phyloP scores from a whole-genome alignment of 2,329 filamentous ascomycete species.

The Alternaria ventricosa region DNA sequence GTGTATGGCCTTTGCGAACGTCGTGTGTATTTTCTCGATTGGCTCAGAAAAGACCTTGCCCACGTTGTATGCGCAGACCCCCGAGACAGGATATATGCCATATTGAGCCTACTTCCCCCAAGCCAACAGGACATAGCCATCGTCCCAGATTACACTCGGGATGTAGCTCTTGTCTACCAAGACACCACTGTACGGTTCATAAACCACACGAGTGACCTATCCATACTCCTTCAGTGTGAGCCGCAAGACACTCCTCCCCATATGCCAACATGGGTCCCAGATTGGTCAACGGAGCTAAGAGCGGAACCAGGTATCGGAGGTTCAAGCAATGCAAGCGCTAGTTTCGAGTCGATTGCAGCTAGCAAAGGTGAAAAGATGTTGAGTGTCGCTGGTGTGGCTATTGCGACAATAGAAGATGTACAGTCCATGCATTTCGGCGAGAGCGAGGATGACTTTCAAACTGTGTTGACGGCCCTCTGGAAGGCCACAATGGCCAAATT shows the following conservation, averaged over 20 bases:
- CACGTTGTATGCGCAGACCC: not conserved
- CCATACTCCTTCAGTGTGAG: not conserved
- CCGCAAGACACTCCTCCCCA: not conserved
- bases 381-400: not conserved
- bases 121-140: rapidly evolving
- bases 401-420: rapidly evolving
- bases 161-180: not conserved
- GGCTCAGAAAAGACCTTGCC: no score
- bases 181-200: not conserved
- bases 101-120: rapidly evolving
- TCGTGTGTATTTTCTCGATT: rapidly evolving
- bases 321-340: not conserved
- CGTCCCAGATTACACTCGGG: not conserved
- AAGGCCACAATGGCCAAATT: no score
- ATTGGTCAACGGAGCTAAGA: not conserved
- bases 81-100: not conserved
- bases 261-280: not conserved
- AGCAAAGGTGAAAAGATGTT: not conserved
- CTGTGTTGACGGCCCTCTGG: rapidly evolving
- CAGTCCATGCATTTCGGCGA: not conserved
- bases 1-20: rapidly evolving
- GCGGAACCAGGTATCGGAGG: no score
- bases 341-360: not conserved
- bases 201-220: not conserved
- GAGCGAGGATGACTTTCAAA: rapidly evolving